phyloP scores from a whole-genome alignment of 176 grass and related monocot genomes.

The Carex parvula region DNA sequence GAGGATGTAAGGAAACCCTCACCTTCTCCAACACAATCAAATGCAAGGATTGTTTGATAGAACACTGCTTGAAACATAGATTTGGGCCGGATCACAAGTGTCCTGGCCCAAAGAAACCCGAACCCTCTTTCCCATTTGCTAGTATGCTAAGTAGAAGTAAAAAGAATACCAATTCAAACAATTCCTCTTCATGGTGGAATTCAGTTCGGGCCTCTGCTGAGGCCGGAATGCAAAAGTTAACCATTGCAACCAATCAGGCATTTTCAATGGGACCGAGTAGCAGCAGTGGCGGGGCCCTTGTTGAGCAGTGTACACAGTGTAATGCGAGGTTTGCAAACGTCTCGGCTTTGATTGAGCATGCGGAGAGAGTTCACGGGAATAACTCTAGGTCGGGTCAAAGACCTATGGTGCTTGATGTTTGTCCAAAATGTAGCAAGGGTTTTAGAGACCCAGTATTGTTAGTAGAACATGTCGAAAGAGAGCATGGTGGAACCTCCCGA shows the following conservation, averaged over 20 bases:
- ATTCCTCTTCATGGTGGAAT: slow-evolving; percentile 78
- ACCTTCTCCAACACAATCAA: slow-evolving; percentile 89
- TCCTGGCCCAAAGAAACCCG: slow-evolving; percentile 62
- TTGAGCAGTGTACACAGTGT: slow-evolving; percentile 81
- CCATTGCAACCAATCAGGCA: slow-evolving; percentile 60
- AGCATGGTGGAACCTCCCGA: slow-evolving; percentile 71
- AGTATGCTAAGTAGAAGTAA: slow-evolving; percentile 63
- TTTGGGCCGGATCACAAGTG: slow-evolving; percentile 91
- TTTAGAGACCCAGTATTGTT: slow-evolving; percentile 83
- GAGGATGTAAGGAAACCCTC: slow-evolving; percentile 75
- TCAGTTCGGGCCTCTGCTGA: slow-evolving; percentile 75
- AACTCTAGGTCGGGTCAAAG: slow-evolving; percentile 30
- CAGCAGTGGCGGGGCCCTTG: slow-evolving; percentile 33
- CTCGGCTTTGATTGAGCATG: slow-evolving; percentile 61
- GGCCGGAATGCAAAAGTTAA: slow-evolving; percentile 78
- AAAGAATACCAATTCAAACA: slow-evolving; percentile 46
- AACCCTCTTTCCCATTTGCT: slow-evolving; percentile 49
- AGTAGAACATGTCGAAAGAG: slow-evolving; percentile 94
- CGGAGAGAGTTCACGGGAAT: slow-evolving; percentile 57
- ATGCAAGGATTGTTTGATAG: slow-evolving; percentile 88
- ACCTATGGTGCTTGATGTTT: slow-evolving; percentile 58
- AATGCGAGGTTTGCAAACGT: slow-evolving; percentile 69
- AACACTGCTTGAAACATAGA: slow-evolving; percentile 96
- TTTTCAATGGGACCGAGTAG: slow-evolving; percentile 40
- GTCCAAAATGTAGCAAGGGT: slow-evolving; percentile 87